Conservation (phyloP, 2,329 filamentous ascomycete species). For the Arthrobotrys iridis region DNA sequence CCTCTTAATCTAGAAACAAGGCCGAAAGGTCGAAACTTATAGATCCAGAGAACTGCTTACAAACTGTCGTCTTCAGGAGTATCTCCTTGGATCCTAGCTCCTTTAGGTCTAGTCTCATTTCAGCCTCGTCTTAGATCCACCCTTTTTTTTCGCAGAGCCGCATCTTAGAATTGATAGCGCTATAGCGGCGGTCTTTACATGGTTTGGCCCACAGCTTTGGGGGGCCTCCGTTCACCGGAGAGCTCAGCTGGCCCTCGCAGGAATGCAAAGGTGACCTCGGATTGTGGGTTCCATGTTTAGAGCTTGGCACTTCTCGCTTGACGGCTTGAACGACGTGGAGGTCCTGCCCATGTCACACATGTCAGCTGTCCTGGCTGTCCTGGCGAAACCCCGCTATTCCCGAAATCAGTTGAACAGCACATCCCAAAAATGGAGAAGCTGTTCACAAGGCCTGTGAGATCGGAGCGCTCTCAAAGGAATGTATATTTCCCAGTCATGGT, state of each 20-base stretch:
- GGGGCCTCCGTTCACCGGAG: slow-evolving; percentile 14
- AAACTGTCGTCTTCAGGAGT: slow-evolving; percentile 3
- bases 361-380: slow-evolving; percentile 30
- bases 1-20: neutral
- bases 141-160: slow-evolving; percentile 39
- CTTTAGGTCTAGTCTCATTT: slow-evolving; percentile 27
- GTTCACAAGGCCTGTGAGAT: slow-evolving; percentile 32
- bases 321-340: slow-evolving; percentile 43
- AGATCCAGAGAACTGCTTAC: slow-evolving; percentile 11
- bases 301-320: slow-evolving; percentile 17
- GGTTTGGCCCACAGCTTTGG: too few relatives aligned
- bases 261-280: slow-evolving; percentile 7
- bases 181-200: neutral
- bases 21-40: slow-evolving; percentile 18
- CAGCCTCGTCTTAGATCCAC: slow-evolving; percentile 39
- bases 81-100: slow-evolving; percentile 10
- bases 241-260: slow-evolving; percentile 7
- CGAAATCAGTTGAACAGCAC: slow-evolving; percentile 43
- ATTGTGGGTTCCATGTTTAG: slow-evolving; percentile 7
- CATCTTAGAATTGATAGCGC: slow-evolving; percentile 21
- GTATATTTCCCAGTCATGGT: slow-evolving; percentile 39
- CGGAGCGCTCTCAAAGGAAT: slow-evolving; percentile 11
- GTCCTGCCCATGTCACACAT: slow-evolving; percentile 41
- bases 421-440: slow-evolving; percentile 32
- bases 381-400: slow-evolving; percentile 33